Percentiles rank a stretch among this genome's conserved stretches.
Conservation (phyloP, 805 yeast genomes). For the Wickerhamiella dianesei region DNA sequence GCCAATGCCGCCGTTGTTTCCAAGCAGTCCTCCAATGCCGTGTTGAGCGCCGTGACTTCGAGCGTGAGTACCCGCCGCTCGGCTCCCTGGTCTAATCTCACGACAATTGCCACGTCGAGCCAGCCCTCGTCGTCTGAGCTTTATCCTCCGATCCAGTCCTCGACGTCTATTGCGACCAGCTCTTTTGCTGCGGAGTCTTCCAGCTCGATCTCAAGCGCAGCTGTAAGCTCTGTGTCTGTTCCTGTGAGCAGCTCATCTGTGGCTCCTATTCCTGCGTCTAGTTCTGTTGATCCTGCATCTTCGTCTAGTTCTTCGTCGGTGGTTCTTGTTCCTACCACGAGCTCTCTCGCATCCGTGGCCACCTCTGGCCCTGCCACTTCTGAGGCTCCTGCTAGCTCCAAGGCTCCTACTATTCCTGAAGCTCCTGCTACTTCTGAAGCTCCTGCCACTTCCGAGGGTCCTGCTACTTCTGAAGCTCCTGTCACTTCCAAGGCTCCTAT, state of each 20-base stretch:
- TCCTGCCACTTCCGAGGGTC: neutral
- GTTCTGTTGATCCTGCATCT: neutral
- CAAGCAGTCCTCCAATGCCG: too few species aligned
- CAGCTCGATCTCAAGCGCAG: too few species aligned
- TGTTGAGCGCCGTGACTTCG: too few species aligned
- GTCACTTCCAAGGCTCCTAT: neutral
- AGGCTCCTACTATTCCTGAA: neutral
- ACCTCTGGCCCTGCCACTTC: neutral
- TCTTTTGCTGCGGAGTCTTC: too few species aligned
- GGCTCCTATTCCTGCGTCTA: neutral
- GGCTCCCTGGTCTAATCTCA: neutral
- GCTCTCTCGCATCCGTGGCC: neutral
- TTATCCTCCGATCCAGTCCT: neutral
- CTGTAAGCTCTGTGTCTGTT: neutral
- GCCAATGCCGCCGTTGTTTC: too few species aligned
- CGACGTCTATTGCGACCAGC: neutral
- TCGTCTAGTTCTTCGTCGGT: neutral
- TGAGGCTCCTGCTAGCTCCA: neutral
- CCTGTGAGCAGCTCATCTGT: neutral
- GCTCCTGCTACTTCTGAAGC: neutral
- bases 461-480: slow-evolving; percentile 1
- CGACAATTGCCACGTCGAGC: neutral
- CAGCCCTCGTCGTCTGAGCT: neutral
- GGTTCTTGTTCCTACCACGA: slow-evolving; percentile 1
- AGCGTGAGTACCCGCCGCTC: too few species aligned